Evolutionary conservation across 257 asterid genomes (phyloP).

Genomic region (Linderniella brevidens): DNA sequence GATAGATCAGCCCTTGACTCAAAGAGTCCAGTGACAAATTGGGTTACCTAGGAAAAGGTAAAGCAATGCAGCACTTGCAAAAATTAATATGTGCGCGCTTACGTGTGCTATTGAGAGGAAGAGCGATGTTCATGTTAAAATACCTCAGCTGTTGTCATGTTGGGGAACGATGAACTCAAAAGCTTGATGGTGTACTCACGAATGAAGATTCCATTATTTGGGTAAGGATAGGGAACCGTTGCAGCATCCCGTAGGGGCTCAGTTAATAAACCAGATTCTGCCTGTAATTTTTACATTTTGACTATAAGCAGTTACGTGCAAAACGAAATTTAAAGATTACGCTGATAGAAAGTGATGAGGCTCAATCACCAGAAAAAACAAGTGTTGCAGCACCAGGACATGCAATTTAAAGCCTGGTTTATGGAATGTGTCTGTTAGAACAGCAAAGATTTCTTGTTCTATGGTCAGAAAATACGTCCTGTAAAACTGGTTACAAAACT

Average conservation of each 20-base stretch:
- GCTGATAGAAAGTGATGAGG: neutral
- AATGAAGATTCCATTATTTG: slow-evolving; percentile 49
- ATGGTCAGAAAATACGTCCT: slow-evolving; percentile 64
- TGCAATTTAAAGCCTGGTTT: slow-evolving; percentile 96
- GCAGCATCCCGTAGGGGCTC: slow-evolving; percentile 91
- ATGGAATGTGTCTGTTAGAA: slow-evolving; percentile 84
- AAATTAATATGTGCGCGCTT: too few species aligned
- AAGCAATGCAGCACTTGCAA: too few species aligned
- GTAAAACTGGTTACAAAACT: slow-evolving; percentile 79
- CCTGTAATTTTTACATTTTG: slow-evolving; percentile 35
- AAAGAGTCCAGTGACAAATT: slow-evolving; percentile 71
- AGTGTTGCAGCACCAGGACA: slow-evolving; percentile 69
- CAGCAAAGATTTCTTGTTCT: slow-evolving; percentile 94
- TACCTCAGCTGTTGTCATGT: slow-evolving; percentile 94
- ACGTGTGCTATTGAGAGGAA: too few species aligned
- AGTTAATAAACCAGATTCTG: slow-evolving; percentile 50
- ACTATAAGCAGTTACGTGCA: too few species aligned
- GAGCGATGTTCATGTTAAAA: too few species aligned
- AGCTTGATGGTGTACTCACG: slow-evolving; percentile 84
- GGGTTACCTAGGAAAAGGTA: slow-evolving; percentile 49
- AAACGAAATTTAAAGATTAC: slow-evolving; percentile 10
- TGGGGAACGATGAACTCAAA: slow-evolving; percentile 81
- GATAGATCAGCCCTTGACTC: slow-evolving; percentile 58
- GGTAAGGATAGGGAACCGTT: slow-evolving; percentile 50
- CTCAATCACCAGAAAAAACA: slow-evolving; percentile 60